Conservation (phyloP, 441 rosid genomes). For the Hura crepitans region DNA sequence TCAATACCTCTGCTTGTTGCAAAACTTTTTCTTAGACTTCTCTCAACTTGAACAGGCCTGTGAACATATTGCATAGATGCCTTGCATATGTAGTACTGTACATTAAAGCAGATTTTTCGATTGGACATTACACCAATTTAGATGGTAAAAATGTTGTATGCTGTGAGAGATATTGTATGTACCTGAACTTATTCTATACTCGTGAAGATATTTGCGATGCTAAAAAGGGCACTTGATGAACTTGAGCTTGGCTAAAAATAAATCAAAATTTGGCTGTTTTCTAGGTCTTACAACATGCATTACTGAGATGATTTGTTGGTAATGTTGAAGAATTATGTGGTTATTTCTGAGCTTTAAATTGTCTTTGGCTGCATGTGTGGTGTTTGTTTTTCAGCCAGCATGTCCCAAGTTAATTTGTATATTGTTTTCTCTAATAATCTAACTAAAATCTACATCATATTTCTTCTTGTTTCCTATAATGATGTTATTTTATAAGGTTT, state of each 20-base stretch:
- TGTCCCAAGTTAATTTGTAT: background rate
- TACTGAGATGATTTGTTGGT: slow-evolving; percentile 1
- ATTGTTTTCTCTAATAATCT: background rate
- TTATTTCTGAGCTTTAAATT: background rate
- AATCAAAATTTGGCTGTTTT: background rate
- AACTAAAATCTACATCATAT: background rate
- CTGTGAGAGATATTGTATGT: background rate
- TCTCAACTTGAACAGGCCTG: background rate
- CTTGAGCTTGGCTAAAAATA: background rate
- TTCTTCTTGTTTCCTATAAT: slow-evolving; percentile 16
- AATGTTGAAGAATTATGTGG: slow-evolving; percentile 1
- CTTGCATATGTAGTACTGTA: background rate
- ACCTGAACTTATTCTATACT: slow-evolving; percentile 1
- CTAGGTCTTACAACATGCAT: background rate
- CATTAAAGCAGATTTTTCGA: background rate
- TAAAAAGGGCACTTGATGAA: background rate
- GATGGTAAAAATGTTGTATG: background rate
- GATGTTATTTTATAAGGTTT: slow-evolving; percentile 37
- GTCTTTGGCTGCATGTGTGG: background rate
- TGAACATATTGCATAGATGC: background rate
- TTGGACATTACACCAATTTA: background rate
- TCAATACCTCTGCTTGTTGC: background rate
- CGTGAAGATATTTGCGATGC: background rate
- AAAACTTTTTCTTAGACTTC: background rate
- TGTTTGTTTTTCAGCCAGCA: background rate